Evolutionary conservation across 768 basidiomycete genomes (phyloP).

Genomic region (Auricularia sp.): DNA sequence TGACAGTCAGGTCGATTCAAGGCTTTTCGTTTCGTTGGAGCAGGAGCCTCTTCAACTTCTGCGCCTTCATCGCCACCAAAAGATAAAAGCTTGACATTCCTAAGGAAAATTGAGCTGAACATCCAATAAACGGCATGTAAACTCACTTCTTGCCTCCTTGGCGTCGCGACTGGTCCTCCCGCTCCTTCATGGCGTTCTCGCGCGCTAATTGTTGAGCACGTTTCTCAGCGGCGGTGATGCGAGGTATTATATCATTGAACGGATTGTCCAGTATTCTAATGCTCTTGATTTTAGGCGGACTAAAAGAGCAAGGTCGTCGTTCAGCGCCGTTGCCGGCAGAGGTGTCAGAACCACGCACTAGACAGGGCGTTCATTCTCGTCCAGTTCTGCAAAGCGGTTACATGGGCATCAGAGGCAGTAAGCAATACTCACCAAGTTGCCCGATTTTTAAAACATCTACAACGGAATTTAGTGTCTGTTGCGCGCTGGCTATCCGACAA

Average conservation of each 20-base stretch:
- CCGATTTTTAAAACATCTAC: constrained; percentile 88
- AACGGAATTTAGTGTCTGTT: not conserved
- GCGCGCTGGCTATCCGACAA: constrained; percentile 6
- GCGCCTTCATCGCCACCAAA: constrained; percentile 70
- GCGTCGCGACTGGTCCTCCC: constrained; percentile 62
- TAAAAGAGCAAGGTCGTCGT: constrained; percentile 17
- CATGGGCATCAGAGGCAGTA: not conserved
- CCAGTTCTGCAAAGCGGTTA: constrained; percentile 43
- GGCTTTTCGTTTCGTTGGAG: constrained; percentile 61
- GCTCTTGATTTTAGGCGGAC: constrained; percentile 84
- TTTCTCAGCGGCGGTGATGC: constrained; percentile 91
- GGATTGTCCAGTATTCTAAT: constrained; percentile 87
- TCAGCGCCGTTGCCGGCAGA: not conserved
- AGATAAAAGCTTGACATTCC: constrained; percentile 82
- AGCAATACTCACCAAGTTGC: constrained; percentile 54
- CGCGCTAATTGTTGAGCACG: constrained; percentile 73
- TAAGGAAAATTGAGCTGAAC: constrained; percentile 20
- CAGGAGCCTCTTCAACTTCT: constrained; percentile 42
- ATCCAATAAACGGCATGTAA: not conserved
- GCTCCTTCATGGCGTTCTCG: constrained; percentile 61
- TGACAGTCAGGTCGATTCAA: constrained; percentile 76
- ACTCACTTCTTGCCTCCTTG: constrained; percentile 83
- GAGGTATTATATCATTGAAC: constrained; percentile 88
- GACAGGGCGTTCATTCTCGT: constrained; percentile 60
- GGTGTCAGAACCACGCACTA: constrained; percentile 43